phyloP scores from a whole-genome alignment of 768 basidiomycete species.

The Goffeauzyma gilvescens region DNA sequence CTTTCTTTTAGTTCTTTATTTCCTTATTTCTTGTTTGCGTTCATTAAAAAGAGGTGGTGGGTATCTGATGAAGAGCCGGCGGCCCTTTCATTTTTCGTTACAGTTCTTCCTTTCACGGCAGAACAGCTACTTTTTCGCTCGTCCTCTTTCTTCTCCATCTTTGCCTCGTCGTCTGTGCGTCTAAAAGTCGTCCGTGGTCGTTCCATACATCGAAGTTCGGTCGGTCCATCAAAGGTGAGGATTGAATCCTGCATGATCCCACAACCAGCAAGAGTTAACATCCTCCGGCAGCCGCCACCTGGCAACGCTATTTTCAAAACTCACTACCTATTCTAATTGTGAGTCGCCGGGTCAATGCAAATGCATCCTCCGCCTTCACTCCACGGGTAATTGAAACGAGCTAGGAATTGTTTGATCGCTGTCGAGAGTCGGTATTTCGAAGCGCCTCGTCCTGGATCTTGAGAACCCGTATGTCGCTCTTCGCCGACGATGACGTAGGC shows the following conservation, averaged over 20 bases:
- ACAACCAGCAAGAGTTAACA: neutral
- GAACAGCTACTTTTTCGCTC: too few relatives aligned
- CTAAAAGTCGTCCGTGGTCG: too few relatives aligned
- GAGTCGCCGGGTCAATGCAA: slow-evolving; percentile 69
- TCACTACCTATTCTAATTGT: slow-evolving; percentile 33
- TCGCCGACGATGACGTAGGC: slow-evolving; percentile 85
- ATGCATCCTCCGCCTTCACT: slow-evolving; percentile 76
- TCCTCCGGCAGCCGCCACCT: neutral
- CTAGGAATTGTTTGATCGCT: slow-evolving; percentile 75
- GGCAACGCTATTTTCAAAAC: neutral
- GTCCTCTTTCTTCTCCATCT: neutral
- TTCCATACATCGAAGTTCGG: slow-evolving; percentile 2
- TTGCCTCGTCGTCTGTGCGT: too few relatives aligned
- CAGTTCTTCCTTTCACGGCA: too few relatives aligned
- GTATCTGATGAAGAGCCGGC: too few relatives aligned
- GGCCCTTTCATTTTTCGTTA: too few relatives aligned
- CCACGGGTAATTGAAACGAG: slow-evolving; percentile 93
- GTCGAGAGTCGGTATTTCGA: slow-evolving; percentile 66
- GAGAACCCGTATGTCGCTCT: slow-evolving; percentile 87
- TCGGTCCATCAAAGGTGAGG: too few relatives aligned
- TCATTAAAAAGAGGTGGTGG: too few relatives aligned
- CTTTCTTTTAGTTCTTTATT: too few relatives aligned
- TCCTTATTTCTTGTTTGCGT: too few relatives aligned
- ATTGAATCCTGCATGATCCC: neutral
- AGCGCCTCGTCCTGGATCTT: slow-evolving; percentile 60